phyloP scores from a whole-genome alignment of 495 filamentous ascomycete species.

The Podospora pseudopauciseta region DNA sequence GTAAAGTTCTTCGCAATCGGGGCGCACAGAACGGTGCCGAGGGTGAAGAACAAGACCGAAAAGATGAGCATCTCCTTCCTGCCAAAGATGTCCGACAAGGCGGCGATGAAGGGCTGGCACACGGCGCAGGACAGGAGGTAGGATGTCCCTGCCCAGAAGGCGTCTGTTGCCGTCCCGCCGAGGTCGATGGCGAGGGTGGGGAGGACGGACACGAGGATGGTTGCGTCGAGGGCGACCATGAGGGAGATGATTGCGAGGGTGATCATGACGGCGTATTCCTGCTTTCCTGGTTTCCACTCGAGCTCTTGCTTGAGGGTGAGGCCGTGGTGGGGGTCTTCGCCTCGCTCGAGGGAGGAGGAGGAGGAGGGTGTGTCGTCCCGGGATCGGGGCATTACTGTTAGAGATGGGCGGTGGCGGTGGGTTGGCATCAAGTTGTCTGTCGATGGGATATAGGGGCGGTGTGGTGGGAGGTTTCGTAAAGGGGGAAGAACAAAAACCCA shows the following conservation, averaged over 20 bases:
- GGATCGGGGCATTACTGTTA: neutral
- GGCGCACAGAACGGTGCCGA: conserved; percentile 45
- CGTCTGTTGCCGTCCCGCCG: conserved; percentile 43
- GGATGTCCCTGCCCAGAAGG: conserved; percentile 55
- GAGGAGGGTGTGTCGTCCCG: conserved; percentile 3
- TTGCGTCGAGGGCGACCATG: conserved; percentile 53
- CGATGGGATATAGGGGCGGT: no score
- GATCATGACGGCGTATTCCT: conserved; percentile 41
- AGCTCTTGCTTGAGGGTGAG: conserved; percentile 13
- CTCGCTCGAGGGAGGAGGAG: conserved; percentile 14
- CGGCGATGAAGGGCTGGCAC: conserved; percentile 46
- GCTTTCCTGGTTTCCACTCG: conserved; percentile 36
- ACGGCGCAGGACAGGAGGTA: conserved; percentile 50
- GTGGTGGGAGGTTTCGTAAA: neutral
- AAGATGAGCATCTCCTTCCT: conserved; percentile 44
- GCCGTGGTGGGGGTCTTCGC: conserved; percentile 9
- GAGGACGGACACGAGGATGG: conserved; percentile 48
- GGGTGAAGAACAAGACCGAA: conserved; percentile 39
- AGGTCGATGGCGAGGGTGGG: conserved; percentile 42
- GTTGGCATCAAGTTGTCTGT: neutral
- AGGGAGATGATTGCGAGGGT: conserved; percentile 46
- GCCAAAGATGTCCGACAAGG: conserved; percentile 53
- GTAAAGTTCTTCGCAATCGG: conserved; percentile 34
- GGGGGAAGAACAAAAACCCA: neutral
- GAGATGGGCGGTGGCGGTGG: neutral